Conservation (phyloP, 208 protist species). For the Jaenimonas drosophilae region DNA sequence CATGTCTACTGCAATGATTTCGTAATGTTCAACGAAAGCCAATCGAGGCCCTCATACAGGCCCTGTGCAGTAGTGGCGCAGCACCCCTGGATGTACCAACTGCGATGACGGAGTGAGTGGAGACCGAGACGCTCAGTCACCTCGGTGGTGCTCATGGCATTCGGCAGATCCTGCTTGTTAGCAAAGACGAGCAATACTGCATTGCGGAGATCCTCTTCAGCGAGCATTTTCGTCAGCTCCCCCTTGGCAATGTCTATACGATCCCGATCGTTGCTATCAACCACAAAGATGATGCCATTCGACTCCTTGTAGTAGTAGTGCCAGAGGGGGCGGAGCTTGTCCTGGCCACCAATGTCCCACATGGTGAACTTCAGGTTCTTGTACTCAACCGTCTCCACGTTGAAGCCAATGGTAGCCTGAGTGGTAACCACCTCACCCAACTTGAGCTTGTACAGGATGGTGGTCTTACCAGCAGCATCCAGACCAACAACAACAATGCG, state of each 20-base stretch:
- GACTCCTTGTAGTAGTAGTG: conserved; percentile 92
- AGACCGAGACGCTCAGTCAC: conserved; percentile 90
- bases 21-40: conserved; percentile 44
- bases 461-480: conserved; percentile 94
- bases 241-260: conserved; percentile 70
- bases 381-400: conserved; percentile 93
- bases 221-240: conserved; percentile 89
- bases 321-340: conserved; percentile 89
- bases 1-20: conserved; percentile 15
- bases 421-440: conserved; percentile 82
- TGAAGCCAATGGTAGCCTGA: conserved; percentile 91
- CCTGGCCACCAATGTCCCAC: conserved; percentile 90
- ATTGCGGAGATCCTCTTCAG: conserved; percentile 91
- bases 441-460: conserved; percentile 94
- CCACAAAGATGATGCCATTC: conserved; percentile 92
- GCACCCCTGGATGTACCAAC: conserved; percentile 76
- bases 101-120: conserved; percentile 66
- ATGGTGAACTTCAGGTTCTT: conserved; percentile 91
- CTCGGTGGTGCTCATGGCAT: conserved; percentile 90
- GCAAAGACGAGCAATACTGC: conserved; percentile 93
- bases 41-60: conserved; percentile 77
- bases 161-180: conserved; percentile 97
- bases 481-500: conserved; percentile 94
- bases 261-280: conserved; percentile 87
- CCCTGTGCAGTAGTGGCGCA: conserved; percentile 66